Evolutionary conservation across 331 rosid species (phyloP), one percentile per base, ranked within the genome.

Genomic region (Cydonia oblonga): DNA sequence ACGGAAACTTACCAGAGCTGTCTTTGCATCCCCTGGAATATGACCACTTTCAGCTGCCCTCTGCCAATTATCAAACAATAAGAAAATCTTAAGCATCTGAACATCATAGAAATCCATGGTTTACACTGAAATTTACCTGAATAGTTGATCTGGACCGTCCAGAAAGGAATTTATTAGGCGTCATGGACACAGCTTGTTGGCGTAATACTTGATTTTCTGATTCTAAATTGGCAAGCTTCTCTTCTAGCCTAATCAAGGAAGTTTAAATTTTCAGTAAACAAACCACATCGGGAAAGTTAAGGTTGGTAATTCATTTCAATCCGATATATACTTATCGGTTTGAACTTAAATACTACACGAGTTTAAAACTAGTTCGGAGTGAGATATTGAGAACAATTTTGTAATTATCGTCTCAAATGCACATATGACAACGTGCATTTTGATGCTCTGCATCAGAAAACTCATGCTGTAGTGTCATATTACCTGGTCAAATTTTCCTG

Each of bases 191-290:
- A 51, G 97, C 90, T 87, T 91, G 97, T 73, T 91, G 97, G 32
- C 97, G 96, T 44, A 91, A 84, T 77, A 91, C 97, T 66, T 87
- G 91, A 69, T 89, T 91, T 85, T 91, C 97, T 26, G 93, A 91
- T 83, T 87, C 97, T 77, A 87, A 81, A 80, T 91, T 91, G 73
- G 83, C 33, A 72, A 86, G 84, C 85, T 84, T 91, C 85, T 91
- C 97, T 79, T 91, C 97, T 86, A 86, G 91, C 93, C 97, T 91
- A 81, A 87, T 81, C 78, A 80, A 76, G 46, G 14, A 75, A 79
- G 77, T 69, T 20, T 29, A 59, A 78, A 69, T 75, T 46, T 64
- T 78, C 75, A 80, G 77, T 84, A 79, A 79, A 53, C 71, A 79
- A 79, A 53, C 71, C 79, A 57, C 32, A 70, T 72, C 35, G 24